Evolutionary conservation across 345 rosid genomes (phyloP), one percentile per base, ranked within the genome.

Genomic region (Gossypium bickii): DNA sequence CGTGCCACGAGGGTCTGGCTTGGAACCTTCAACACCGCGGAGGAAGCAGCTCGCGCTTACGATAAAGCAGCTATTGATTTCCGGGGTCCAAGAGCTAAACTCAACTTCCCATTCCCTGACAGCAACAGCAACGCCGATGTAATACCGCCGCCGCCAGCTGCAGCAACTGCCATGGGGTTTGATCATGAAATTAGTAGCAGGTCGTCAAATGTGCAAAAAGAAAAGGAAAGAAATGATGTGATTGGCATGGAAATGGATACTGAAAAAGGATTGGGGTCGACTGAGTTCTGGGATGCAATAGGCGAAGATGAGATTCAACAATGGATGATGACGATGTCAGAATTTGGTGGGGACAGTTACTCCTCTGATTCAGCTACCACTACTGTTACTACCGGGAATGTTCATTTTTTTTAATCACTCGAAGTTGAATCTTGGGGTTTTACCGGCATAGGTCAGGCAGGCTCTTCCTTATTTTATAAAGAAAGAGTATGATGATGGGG

Each of bases 11-110:
- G 99, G 64, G 99, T 95, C 2, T 95, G 99, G 99, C 89, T 95
- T 0, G 99, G 99, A 13, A 95, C 99, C 4, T 95, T 95, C 70
- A 86, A 52, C 78, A 91, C 95, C 0, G 96, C 92, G 2, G 99
- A 91, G 81, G 98, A 89, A 10, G 98, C 99, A 1, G 99, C 99
- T 1, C 81, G 91, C 29, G 98, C 98, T 2, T 94, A 94, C 76
- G 98, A 94, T 62, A 87, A 85, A 74, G 99, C 99, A 2, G 89
- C 91, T 2, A 80, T 85, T 61, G 89, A 82, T 0, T 87, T 87
- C 84, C 91, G 91, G 3, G 91, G 91, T 1, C 91, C 91, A 67
- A 73, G 91, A 8, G 91, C 91, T 49, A 87, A 87, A 77, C 91
- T 87, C 7, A 87, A 87, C 78, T 95, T 95, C 72, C 93, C 92